These are phyloP conservation scores for Candida ovalis DNA, from an alignment of 805 yeast species.

Conservation along the genomic window DNA sequence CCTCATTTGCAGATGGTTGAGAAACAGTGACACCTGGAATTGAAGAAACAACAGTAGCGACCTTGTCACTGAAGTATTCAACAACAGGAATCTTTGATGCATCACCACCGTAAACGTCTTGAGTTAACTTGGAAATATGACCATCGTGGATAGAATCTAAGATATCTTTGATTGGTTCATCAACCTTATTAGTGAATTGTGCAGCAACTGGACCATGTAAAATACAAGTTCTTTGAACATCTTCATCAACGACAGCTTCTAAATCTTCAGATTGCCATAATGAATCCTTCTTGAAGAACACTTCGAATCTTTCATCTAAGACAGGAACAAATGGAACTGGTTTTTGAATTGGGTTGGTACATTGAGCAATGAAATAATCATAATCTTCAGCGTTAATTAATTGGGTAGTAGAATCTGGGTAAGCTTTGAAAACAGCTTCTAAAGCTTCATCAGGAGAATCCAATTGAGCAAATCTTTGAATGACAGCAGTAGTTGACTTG, in stretches of 20 bases:
- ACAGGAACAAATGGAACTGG: slow-evolving; percentile 98
- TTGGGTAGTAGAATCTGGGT: slow-evolving; percentile 74
- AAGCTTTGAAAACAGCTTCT: slow-evolving; percentile 57
- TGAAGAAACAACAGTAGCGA: slow-evolving; percentile 38
- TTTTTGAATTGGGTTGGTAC: slow-evolving; percentile 82
- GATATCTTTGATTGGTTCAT: slow-evolving; percentile 91
- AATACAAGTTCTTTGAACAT: slow-evolving; percentile 98
- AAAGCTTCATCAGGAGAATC: slow-evolving; percentile 61
- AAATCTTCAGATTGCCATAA: slow-evolving; percentile 98
- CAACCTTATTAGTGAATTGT: slow-evolving; percentile 76
- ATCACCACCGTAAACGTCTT: slow-evolving; percentile 69
- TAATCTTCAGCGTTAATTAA: slow-evolving; percentile 92
- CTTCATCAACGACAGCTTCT: slow-evolving; percentile 93
- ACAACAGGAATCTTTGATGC: slow-evolving; percentile 74
- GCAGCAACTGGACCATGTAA: slow-evolving; percentile 99
- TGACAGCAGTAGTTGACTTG: slow-evolving; percentile 53
- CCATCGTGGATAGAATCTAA: slow-evolving; percentile 88
- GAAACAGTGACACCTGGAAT: slow-evolving; percentile 36
- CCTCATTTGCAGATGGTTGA: slow-evolving; percentile 28
- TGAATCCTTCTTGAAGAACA: slow-evolving; percentile 97
- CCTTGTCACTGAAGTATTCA: slow-evolving; percentile 80
- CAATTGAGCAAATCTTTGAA: slow-evolving; percentile 71
- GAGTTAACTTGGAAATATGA: slow-evolving; percentile 67
- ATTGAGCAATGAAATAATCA: slow-evolving; percentile 83
- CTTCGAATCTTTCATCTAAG: slow-evolving; percentile 89